A percentile compares a stretch with the other conserved stretches of the same genome.
Evolutionary conservation across 2,329 filamentous ascomycete genomes (phyloP).

Genomic region (Scolecobasidium constrictum): DNA sequence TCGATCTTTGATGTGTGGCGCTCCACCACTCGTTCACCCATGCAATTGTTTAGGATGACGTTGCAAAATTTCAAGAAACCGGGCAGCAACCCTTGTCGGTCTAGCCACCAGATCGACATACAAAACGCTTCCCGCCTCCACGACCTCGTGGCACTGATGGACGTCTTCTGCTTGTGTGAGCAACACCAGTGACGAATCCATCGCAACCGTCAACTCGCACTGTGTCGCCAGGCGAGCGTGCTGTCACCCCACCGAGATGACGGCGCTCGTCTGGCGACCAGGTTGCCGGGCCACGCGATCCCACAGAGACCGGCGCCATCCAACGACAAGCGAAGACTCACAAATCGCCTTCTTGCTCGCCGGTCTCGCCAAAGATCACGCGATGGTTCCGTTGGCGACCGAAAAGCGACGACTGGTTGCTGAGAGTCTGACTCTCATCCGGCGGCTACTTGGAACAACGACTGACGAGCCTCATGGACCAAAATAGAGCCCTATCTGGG

Average conservation of each 20-base stretch:
- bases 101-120: neutral
- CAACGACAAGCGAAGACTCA: too few species aligned
- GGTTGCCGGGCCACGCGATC: too few species aligned
- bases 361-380: too few species aligned
- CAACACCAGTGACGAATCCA: neutral
- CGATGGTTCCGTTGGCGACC: neutral
- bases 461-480: neutral
- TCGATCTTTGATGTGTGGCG: too few species aligned
- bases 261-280: too few species aligned
- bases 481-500: neutral
- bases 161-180: neutral
- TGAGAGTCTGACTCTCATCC: conserved; percentile 12
- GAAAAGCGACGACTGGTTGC: conserved; percentile 27
- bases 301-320: too few species aligned
- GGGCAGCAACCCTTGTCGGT: neutral
- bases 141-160: neutral
- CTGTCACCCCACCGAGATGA: too few species aligned
- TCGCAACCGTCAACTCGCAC: neutral
- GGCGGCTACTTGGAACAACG: neutral
- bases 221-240: too few species aligned
- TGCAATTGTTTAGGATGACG: too few species aligned
- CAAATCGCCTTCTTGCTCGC: too few species aligned
- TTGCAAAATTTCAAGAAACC: neutral
- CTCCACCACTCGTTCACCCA: too few species aligned
- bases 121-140: neutral